Conservation (phyloP, 1,284 basidiomycete species). For the Cystobasidiaceae sp. region DNA sequence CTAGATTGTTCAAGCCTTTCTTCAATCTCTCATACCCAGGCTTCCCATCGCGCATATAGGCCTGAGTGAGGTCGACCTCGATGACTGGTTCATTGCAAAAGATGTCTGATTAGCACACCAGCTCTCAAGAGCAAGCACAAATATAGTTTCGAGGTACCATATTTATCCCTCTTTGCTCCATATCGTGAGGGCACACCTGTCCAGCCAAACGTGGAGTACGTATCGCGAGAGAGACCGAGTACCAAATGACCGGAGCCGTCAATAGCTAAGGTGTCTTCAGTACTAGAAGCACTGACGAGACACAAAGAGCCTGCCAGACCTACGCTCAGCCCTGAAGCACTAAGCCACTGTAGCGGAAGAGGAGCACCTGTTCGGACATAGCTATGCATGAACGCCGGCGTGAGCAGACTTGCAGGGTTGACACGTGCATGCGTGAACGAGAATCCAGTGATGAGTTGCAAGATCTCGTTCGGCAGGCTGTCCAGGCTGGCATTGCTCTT, state of each 20-base stretch:
- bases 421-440: slow-evolving; percentile 18
- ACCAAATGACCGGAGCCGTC: slow-evolving; percentile 20
- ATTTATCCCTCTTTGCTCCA: neutral
- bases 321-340: neutral
- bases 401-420: slow-evolving; percentile 7
- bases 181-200: neutral
- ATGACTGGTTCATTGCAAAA: neutral
- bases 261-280: neutral
- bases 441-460: neutral
- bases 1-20: neutral
- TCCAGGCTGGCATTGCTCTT: neutral
- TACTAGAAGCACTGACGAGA: neutral
- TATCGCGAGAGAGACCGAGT: slow-evolving; percentile 5
- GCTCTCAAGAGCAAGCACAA: too few relatives aligned
- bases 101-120: too few relatives aligned
- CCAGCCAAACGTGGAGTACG: slow-evolving; percentile 3
- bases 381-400: slow-evolving; percentile 14
- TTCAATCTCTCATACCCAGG: slow-evolving; percentile 18
- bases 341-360: neutral
- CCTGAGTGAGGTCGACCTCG: slow-evolving; percentile 11
- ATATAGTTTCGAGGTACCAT: neutral
- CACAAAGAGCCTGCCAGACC: slow-evolving; percentile 8
- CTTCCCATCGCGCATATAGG: slow-evolving; percentile 22
- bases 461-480: slow-evolving; percentile 3
- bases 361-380: slow-evolving; percentile 8